Base-by-base conservation (phyloP, 345 rosid species). In the Salix koriyanagi region DNA sequence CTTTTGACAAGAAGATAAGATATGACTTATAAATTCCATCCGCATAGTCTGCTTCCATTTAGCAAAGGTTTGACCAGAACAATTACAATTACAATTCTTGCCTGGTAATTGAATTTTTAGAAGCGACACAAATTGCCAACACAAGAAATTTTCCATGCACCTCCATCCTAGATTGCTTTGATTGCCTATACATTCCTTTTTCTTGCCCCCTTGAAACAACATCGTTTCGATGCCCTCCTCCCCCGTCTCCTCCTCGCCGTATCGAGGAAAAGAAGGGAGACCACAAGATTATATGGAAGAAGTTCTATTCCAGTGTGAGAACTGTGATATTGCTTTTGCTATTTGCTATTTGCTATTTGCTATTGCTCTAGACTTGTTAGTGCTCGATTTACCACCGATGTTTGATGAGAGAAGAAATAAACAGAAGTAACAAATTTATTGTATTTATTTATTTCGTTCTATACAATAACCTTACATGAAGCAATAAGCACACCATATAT, bases 1-100 rank as follows among this genome's bases (percentile, higher is more conserved):
- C 86, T 86, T 89, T 86, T 94, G 93, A 94, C 75, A 79, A 80
- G 75, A 37, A 74, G 66, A 28, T 8, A 48, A 70, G 58, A 64
- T 25, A 60, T 52, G 67, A 28, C 76, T 73, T 80, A 82, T 28
- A 79, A 79, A 26, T 14, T 32, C 48, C 50, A 16, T 52, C 26
- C 64, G 66, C 6, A 23, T 23, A 21, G 48, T 26, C 39, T 8
- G 12, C 67, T 67, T 42, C 71, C 25, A 42, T 71, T 52, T 71
- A 58, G 69, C 5, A 48, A 78, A 69, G 72, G 65, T 71, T 23
- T 64, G 68, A 67, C 26, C 60, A 67, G 67, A 77, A 52, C 67
- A 52, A n/a, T 71, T 23, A 34, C 36, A 34, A 4, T 41, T 41
- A 28, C 10, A 48, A 62, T 75, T 19, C 28, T 64, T 65, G 70